Evolutionary conservation across 2,329 filamentous ascomycete species (phyloP).

Genomic region (Sarocladium strictum): DNA sequence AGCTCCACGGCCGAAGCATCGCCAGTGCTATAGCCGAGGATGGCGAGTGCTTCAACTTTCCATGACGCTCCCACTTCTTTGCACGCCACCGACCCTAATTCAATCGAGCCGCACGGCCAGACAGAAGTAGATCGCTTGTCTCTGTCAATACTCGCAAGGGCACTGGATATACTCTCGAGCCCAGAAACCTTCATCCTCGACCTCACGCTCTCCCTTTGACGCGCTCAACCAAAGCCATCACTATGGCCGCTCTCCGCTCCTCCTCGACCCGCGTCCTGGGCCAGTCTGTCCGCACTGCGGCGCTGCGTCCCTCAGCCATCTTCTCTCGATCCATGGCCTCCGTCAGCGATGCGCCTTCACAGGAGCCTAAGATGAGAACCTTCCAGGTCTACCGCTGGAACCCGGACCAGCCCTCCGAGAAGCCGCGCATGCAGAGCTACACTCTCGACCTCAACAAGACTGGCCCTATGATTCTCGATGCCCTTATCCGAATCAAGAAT

Average conservation of each 20-base stretch:
- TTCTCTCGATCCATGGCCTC: conserved; percentile 50
- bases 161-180: neutral
- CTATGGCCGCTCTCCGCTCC: conserved; percentile 58
- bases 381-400: conserved; percentile 99
- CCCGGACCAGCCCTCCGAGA: conserved; percentile 83
- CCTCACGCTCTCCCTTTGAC: neutral
- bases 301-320: conserved; percentile 34
- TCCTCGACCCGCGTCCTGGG: conserved; percentile 46
- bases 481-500: conserved; percentile 97
- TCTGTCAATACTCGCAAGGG: neutral
- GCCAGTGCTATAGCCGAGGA: conserved; percentile 7
- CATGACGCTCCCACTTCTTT: conserved; percentile 8
- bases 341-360: conserved; percentile 52
- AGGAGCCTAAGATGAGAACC: conserved; percentile 73
- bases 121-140: conserved; percentile 1
- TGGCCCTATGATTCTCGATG: conserved; percentile 96
- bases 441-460: conserved; percentile 97
- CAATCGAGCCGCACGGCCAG: conserved; percentile 5
- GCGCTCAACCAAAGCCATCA: conserved; percentile 15
- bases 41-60: conserved; percentile 8
- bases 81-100: conserved; percentile 8
- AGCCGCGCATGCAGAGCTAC: conserved; percentile 94
- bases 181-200: neutral
- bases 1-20: conserved; percentile 6
- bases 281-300: conserved; percentile 33